These are phyloP conservation scores for Penicillium steckii DNA, from an alignment of 495 filamentous ascomycete species.

Conservation along the genomic window DNA sequence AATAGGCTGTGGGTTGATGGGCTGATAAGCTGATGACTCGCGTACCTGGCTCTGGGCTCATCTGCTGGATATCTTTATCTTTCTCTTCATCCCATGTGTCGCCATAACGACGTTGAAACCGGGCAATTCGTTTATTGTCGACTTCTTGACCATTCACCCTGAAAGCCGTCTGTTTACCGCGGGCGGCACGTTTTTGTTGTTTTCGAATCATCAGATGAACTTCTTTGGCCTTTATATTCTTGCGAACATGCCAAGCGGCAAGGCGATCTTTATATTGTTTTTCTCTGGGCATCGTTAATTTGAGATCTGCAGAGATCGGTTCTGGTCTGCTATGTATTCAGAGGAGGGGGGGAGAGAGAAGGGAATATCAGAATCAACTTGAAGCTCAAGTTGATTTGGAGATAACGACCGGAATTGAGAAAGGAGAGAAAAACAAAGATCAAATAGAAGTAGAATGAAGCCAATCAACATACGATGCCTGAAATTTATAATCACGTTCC, in stretches of 20 bases:
- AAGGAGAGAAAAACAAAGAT: background rate
- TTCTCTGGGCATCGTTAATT: conserved; percentile 28
- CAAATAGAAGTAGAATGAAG: conserved; percentile 17
- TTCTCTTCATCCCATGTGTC: conserved; percentile 21
- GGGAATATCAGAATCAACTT: no score
- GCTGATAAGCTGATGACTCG: no score
- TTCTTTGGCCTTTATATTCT: conserved; percentile 46
- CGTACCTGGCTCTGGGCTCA: conserved; percentile 39
- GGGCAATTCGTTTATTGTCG: conserved; percentile 38
- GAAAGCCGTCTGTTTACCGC: conserved; percentile 44
- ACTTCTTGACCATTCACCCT: conserved; percentile 38
- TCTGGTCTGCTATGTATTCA: no score
- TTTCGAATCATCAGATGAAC: conserved; percentile 45
- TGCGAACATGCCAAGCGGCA: conserved; percentile 42
- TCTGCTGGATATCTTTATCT: conserved; percentile 19
- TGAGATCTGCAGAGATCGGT: background rate
- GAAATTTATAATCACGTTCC: conserved; percentile 42
- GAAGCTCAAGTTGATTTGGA: no score
- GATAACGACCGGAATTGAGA: no score
- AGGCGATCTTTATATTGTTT: conserved; percentile 50
- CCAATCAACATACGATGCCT: conserved; percentile 36
- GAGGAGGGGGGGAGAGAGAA: no score
- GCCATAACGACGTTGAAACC: conserved; percentile 39
- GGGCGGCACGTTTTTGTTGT: conserved; percentile 41
- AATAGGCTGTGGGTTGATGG: no score